Conservation (phyloP, 2,329 filamentous ascomycete genomes). For the Alternaria viburni region DNA sequence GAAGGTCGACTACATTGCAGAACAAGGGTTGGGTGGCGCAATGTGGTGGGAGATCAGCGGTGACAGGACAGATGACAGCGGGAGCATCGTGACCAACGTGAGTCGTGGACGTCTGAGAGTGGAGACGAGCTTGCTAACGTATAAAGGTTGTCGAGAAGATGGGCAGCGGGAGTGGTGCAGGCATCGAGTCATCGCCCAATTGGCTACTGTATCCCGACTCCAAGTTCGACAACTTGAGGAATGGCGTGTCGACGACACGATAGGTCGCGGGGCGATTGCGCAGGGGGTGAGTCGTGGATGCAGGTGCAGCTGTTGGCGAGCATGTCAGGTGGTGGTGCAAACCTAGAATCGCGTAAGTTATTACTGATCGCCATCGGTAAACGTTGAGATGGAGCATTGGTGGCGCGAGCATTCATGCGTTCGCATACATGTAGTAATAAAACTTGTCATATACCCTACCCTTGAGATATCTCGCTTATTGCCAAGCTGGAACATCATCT, state of each 20-base stretch:
- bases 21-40: constrained; percentile 75
- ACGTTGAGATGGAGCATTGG: constrained; percentile 7
- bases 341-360: constrained; percentile 1
- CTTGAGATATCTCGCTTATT: constrained; percentile 1
- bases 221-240: constrained; percentile 59
- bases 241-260: constrained; percentile 44
- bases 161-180: constrained; percentile 47
- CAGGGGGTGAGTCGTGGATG: not conserved
- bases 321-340: not conserved
- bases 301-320: not conserved
- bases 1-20: constrained; percentile 76
- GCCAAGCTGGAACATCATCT: constrained; percentile 21
- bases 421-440: constrained; percentile 11
- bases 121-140: not conserved
- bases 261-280: not conserved
- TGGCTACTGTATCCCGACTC: constrained; percentile 56
- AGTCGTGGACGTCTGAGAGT: constrained; percentile 14
- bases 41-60: constrained; percentile 97
- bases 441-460: constrained; percentile 22
- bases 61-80: constrained; percentile 69
- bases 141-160: constrained; percentile 47
- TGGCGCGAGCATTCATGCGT: constrained; percentile 24
- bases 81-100: constrained; percentile 62
- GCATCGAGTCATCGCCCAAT: constrained; percentile 58
- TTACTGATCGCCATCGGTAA: not conserved